Evolutionary conservation across 768 basidiomycete species (phyloP), one percentile per base, ranked within the genome.

Genomic region (Auricularia cornea): DNA sequence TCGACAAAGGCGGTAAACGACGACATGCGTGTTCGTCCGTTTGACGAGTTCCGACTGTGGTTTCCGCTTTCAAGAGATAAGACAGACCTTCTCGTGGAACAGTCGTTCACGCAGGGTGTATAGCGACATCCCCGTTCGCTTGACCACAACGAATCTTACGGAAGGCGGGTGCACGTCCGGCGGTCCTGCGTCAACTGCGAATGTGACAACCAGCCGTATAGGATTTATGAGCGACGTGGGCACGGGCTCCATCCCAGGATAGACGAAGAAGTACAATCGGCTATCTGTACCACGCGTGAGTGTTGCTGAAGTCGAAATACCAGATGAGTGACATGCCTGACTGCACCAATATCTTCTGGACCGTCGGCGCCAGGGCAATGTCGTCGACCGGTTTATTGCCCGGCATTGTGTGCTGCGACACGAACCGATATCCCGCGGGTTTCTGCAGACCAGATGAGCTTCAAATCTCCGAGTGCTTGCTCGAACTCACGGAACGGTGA

Each of bases 171-270:
- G 54, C 5, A 57, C 60, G n/a, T 65, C 54, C n/a, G 44, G 35
- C 3, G 48, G 52, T 6, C 70, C 72, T 62, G 94, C 86, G 70
- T 98, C 95, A 0, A 97, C 85, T 0, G 93, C 86, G 66, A 96
- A 85, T 0, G 88, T 79, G 23, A 89, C 75, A 3, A 92, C 89
- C 64, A 94, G 87, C 54, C 93, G 83, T 28, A 98, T 80, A 2
- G 94, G 89, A 63, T 88, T 88, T 65, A 91, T 86, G 18, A 75
- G 66, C 12, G 76, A 79, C 3, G 76, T 74, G 5, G 85, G 80
- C 0, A 91, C 80, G 1, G 84, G 82, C 64, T 94, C 91, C 23
- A 98, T 81, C 3, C 86, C 83, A 1, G 96, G 94, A 1, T 95
- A 77, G 0, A 85, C 81, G 68, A 91, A 90, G 71, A 97, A 88